Conservation (phyloP, 495 filamentous ascomycete genomes). For the Usnea hakonensis region DNA sequence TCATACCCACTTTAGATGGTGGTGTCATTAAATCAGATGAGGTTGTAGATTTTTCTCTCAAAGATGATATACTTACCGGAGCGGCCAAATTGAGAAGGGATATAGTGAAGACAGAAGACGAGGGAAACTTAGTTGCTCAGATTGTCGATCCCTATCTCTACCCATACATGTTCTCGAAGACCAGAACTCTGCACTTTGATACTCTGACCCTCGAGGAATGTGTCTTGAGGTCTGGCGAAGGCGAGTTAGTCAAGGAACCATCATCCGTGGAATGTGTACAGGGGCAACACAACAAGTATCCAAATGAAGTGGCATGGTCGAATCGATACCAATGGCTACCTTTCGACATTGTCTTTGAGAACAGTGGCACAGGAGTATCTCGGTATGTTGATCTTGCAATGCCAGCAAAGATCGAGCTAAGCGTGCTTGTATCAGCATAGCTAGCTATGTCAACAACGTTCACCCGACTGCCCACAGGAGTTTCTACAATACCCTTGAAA, state of each 20-base stretch:
- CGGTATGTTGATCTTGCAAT: conserved; percentile 9
- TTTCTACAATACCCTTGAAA: conserved; percentile 38
- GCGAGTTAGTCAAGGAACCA: conserved; percentile 24
- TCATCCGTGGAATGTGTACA: conserved; percentile 18
- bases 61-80: conserved; percentile 29
- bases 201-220: conserved; percentile 28
- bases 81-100: conserved; percentile 21
- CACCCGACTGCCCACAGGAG: conserved; percentile 34
- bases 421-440: conserved; percentile 21
- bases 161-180: conserved; percentile 38
- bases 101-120: conserved; percentile 22
- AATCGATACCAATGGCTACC: conserved; percentile 36
- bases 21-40: conserved; percentile 30
- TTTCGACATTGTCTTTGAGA: conserved; percentile 31
- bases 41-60: conserved; percentile 23
- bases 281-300: conserved; percentile 17
- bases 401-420: background rate
- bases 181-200: conserved; percentile 27
- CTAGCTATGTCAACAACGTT: conserved; percentile 43
- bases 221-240: conserved; percentile 25
- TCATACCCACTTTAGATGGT: conserved; percentile 20
- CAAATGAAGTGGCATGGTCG: conserved; percentile 40
- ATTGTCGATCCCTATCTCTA: conserved; percentile 40
- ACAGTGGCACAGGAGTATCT: background rate
- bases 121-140: conserved; percentile 25